A percentile compares a stretch with the other conserved stretches of the same genome.
These are phyloP conservation scores for Ceratobasidium sp. DNA, from an alignment of 1,284 basidiomycete species.

Conservation along the genomic window DNA sequence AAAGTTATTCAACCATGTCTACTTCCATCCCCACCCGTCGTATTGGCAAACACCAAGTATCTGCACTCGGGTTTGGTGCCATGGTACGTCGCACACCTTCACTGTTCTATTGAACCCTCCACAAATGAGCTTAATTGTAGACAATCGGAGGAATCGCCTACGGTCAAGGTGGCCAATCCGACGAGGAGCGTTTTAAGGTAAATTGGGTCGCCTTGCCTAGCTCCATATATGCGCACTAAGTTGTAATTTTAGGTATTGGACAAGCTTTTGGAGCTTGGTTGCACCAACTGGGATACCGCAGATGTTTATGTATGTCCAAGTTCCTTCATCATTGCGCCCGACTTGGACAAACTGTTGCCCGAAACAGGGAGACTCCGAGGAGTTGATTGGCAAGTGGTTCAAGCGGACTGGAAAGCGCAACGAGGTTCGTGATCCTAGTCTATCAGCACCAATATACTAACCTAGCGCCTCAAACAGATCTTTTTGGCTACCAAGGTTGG, in stretches of 20 bases:
- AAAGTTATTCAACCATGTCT: slow-evolving; percentile 9
- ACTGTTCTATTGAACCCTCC: not conserved
- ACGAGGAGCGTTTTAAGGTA: slow-evolving; percentile 10
- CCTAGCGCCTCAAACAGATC: slow-evolving; percentile 49
- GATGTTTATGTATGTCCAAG: slow-evolving; percentile 26
- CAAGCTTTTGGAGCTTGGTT: slow-evolving; percentile 30
- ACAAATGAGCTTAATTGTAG: not conserved
- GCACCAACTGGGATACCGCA: slow-evolving; percentile 39
- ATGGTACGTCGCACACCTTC: slow-evolving; percentile 17
- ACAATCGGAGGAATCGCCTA: not conserved
- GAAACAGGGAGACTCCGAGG: slow-evolving; percentile 41
- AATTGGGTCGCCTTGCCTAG: too few relatives aligned
- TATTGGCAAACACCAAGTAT: slow-evolving; percentile 21
- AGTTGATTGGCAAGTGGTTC: slow-evolving; percentile 44
- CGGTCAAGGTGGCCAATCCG: not conserved
- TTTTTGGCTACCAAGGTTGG: slow-evolving; percentile 65
- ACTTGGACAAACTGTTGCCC: not conserved
- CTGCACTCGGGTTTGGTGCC: slow-evolving; percentile 40
- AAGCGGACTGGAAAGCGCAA: slow-evolving; percentile 27
- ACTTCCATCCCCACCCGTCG: slow-evolving; percentile 13
- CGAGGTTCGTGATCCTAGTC: not conserved
- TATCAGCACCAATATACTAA: not conserved
- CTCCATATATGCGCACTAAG: too few relatives aligned
- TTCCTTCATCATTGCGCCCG: not conserved
- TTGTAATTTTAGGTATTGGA: slow-evolving; percentile 39